Evolutionary conservation across 768 basidiomycete species (phyloP).

Genomic region (Mrakia gelida): DNA sequence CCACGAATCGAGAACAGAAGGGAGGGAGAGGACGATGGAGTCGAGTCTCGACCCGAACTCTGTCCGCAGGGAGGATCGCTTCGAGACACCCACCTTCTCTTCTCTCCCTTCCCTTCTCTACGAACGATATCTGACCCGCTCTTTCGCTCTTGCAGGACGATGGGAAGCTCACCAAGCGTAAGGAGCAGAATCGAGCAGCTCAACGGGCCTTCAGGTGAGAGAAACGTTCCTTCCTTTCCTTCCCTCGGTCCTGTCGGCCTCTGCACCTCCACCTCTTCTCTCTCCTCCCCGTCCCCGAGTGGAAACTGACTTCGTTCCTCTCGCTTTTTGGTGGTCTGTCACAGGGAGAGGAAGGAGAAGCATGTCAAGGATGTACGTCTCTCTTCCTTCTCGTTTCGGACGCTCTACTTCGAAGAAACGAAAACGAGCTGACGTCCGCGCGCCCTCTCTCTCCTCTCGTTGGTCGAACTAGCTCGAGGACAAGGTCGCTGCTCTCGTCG

Average conservation of each 20-base stretch:
- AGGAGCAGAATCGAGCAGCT: slow-evolving; percentile 91
- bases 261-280: neutral
- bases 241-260: neutral
- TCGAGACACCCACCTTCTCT: neutral
- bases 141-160: slow-evolving; percentile 56
- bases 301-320: neutral
- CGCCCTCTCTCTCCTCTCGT: neutral
- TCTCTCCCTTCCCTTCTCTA: neutral
- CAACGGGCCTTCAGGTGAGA: slow-evolving; percentile 75
- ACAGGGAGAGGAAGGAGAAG: slow-evolving; percentile 83
- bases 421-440: slow-evolving; percentile 16
- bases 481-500: slow-evolving; percentile 78
- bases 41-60: too few species aligned
- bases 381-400: neutral
- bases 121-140: neutral
- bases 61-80: neutral
- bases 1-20: neutral
- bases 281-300: neutral
- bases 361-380: slow-evolving; percentile 87
- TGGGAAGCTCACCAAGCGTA: slow-evolving; percentile 72
- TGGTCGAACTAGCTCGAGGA: slow-evolving; percentile 67
- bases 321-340: neutral
- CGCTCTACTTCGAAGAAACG: neutral
- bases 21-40: neutral
- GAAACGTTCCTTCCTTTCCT: neutral